These are phyloP conservation scores for Apiotrichum porosum DNA, from an alignment of 1,284 basidiomycete species.

Conservation along the genomic window DNA sequence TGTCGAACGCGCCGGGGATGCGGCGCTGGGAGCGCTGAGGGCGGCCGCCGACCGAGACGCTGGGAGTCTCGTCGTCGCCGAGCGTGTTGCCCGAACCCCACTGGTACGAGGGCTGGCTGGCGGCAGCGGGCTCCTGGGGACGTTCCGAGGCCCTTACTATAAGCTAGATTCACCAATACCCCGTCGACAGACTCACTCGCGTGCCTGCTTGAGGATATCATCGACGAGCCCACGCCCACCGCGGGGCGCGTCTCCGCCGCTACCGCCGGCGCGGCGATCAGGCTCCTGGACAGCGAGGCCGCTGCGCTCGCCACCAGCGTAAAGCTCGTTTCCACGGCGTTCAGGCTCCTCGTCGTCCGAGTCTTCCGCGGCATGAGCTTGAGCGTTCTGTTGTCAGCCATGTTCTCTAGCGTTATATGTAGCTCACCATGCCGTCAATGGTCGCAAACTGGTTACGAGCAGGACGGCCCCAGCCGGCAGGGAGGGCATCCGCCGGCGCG, in stretches of 20 bases:
- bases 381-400: slow-evolving; percentile 4
- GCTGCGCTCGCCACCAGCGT: slow-evolving; percentile 59
- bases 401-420: neutral
- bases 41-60: slow-evolving; percentile 51
- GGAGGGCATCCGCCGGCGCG: slow-evolving; percentile 26
- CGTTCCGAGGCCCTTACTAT: too few relatives aligned
- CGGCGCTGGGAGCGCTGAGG: neutral
- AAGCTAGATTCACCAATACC: too few relatives aligned
- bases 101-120: neutral
- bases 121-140: slow-evolving; percentile 12
- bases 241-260: too few relatives aligned
- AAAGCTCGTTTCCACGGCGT: slow-evolving; percentile 56
- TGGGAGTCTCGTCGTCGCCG: slow-evolving; percentile 74
- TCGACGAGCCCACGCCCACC: slow-evolving; percentile 59
- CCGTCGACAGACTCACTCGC: slow-evolving; percentile 74
- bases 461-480: slow-evolving; percentile 39
- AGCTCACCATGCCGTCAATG: slow-evolving; percentile 20
- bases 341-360: slow-evolving; percentile 26
- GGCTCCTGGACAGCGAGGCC: slow-evolving; percentile 89
- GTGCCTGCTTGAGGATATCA: slow-evolving; percentile 75
- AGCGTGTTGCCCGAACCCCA: slow-evolving; percentile 63
- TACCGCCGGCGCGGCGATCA: slow-evolving; percentile 50
- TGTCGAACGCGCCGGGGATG: slow-evolving; percentile 13
- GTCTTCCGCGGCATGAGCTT: slow-evolving; percentile 8
- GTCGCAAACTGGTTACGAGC: slow-evolving; percentile 21